These are phyloP conservation scores for Gaultheria prostrata DNA, from an alignment of 148 eudicot genomes.

Conservation along the genomic window DNA sequence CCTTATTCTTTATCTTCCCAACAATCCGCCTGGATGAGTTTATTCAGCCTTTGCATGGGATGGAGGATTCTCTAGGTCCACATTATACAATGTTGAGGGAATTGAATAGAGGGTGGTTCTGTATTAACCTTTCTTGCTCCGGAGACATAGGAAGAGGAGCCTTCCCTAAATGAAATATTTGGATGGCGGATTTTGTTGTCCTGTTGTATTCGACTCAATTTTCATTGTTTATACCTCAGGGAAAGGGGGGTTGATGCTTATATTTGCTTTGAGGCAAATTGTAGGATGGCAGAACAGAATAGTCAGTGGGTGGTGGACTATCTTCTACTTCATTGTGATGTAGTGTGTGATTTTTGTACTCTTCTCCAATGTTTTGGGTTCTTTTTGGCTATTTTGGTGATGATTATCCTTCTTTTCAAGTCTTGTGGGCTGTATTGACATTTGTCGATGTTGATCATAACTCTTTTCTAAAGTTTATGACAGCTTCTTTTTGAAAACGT, in stretches of 20 bases:
- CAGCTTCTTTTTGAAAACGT: background rate
- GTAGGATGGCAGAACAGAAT: background rate
- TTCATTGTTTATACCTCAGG: background rate
- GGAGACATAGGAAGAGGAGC: background rate
- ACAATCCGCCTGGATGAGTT: background rate
- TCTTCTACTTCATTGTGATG: background rate
- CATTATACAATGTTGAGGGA: background rate
- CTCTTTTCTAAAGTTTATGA: background rate
- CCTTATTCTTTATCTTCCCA: too few relatives aligned
- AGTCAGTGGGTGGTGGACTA: background rate
- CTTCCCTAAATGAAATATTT: background rate
- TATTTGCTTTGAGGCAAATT: background rate
- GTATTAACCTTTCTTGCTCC: background rate
- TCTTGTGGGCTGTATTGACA: background rate
- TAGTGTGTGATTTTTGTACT: background rate
- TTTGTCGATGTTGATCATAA: background rate
- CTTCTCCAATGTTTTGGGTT: background rate
- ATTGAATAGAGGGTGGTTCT: background rate
- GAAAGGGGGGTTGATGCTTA: background rate
- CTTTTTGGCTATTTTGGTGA: background rate
- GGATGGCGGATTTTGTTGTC: background rate
- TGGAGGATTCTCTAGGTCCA: background rate
- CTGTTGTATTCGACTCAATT: background rate
- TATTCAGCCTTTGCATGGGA: background rate
- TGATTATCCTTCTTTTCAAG: background rate